A percentile compares a stretch with the other conserved stretches of the same genome.
Conservation (phyloP, 2,329 filamentous ascomycete species). For the Aureobasidium sp. region DNA sequence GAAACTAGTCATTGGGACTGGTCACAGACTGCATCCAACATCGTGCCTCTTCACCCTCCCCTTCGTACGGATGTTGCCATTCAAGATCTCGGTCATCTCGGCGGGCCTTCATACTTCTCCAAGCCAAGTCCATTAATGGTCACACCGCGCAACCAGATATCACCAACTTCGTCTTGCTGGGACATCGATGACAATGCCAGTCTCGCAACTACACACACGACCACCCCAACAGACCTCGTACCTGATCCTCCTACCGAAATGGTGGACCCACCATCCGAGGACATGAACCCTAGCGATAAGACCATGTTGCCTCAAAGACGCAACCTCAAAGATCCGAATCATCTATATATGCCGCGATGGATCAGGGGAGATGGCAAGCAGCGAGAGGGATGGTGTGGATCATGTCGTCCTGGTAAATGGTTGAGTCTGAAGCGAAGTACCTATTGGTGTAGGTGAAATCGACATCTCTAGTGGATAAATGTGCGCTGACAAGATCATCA, state of each 20-base stretch:
- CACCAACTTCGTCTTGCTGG: not conserved
- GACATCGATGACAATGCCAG: not conserved
- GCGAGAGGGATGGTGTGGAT: conserved; percentile 12
- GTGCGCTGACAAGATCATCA: not conserved
- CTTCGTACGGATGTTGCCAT: not conserved
- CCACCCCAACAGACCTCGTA: not conserved
- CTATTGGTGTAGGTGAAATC: conserved; percentile 10
- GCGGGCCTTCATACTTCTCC: not conserved
- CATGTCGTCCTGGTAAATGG: conserved; percentile 15
- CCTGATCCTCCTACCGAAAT: not conserved
- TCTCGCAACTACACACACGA: not conserved
- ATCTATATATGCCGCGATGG: conserved; percentile 11
- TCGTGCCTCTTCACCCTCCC: not conserved
- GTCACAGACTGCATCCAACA: not conserved
- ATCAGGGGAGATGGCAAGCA: conserved; percentile 10
- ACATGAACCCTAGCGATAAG: not conserved
- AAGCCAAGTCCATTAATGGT: not conserved
- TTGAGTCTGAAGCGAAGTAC: conserved; percentile 14
- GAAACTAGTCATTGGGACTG: not conserved
- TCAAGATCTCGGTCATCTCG: no score
- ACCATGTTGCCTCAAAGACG: conserved; percentile 7
- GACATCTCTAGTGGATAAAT: not conserved
- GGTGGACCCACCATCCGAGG: not conserved
- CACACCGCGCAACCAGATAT: not conserved
- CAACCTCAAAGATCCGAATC: conserved; percentile 2